Base-by-base conservation (phyloP, 257 asterid genomes). In the Buddleja alternifolia region DNA sequence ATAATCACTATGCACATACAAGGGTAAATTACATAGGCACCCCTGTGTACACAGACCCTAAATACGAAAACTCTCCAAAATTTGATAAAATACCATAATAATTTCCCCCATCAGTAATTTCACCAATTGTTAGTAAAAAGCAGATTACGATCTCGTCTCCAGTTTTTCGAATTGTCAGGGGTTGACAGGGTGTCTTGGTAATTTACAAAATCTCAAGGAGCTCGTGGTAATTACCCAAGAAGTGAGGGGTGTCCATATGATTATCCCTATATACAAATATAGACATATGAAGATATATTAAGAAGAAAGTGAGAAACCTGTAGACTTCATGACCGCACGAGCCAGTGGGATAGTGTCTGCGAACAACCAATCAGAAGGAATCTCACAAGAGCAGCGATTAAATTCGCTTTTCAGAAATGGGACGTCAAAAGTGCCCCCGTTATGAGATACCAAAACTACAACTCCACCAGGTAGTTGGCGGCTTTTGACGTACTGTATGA, bases 331-430 rank as follows among this genome's bases (percentile, higher is more conserved):
- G 37, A 68, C 62, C 36, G 66, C 42, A 77, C 96, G 94, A 44
- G 96, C 98, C 64, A 93, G 70, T n/a, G 83, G 89, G 32, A 86
- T 71, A 19, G 97, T 84, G 82, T 93, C 97, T 1, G 83, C 76
- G 55, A 83, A 88, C 57, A 80, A 59, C 92, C 94, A 86, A 73
- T 88, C 83, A n/a, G 60, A 0, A 54, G 98, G 98, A 70, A 93
- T 80, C 83, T 90, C 86, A 46, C 51, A 76, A 42, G 88, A 82
- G 75, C 88, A 88, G 61, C 95, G 84, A 9, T 66, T 73, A 56
- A 93, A 88, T 79, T 90, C 98, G 16, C 52, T 82, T 69, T 65
- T 80, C 72, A 93, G 77, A 73, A 93, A 93, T 20, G 98, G 98
- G 66, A 88, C 88, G 47, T 93, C 97, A 60, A 93, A 93, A 40